A percentile compares a stretch with the other conserved stretches of the same genome.
Conservation (phyloP, 2,329 filamentous ascomycete species). For the Cercospora janseana region DNA sequence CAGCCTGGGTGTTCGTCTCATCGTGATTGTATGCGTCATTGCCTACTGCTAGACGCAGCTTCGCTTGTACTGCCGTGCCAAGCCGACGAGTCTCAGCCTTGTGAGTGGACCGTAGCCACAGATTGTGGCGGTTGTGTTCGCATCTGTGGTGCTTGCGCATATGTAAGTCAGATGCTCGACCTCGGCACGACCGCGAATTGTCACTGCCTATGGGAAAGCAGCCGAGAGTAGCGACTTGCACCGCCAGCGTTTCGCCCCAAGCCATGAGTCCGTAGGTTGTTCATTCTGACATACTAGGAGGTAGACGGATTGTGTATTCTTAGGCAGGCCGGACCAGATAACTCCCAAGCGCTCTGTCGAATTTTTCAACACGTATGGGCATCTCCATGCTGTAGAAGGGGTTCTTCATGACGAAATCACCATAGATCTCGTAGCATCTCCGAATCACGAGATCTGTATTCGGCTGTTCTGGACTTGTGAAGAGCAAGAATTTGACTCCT, state of each 20-base stretch:
- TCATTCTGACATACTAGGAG: background rate
- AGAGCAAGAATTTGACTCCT: slow-evolving; percentile 91
- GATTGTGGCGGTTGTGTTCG: slow-evolving; percentile 5
- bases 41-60: too few species aligned
- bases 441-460: slow-evolving; percentile 82
- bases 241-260: too few species aligned
- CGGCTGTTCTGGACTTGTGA: slow-evolving; percentile 84
- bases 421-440: slow-evolving; percentile 89
- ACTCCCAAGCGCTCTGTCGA: slow-evolving; percentile 64
- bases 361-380: slow-evolving; percentile 92
- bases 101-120: slow-evolving; percentile 7
- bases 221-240: too few species aligned
- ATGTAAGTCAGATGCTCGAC: background rate
- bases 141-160: background rate
- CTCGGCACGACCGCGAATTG: background rate
- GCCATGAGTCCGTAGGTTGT: too few species aligned
- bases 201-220: background rate
- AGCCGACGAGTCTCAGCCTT: slow-evolving; percentile 2
- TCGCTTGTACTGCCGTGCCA: too few species aligned
- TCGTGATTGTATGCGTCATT: too few species aligned
- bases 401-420: slow-evolving; percentile 99
- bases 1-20: too few species aligned
- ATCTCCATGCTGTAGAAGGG: slow-evolving; percentile 98
- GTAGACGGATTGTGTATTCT: background rate
- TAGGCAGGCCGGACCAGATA: slow-evolving; percentile 38